These are phyloP conservation scores for Umbelopsis ramanniana DNA, from an alignment of 192 early-diverging fungal species.

Conservation along the genomic window DNA sequence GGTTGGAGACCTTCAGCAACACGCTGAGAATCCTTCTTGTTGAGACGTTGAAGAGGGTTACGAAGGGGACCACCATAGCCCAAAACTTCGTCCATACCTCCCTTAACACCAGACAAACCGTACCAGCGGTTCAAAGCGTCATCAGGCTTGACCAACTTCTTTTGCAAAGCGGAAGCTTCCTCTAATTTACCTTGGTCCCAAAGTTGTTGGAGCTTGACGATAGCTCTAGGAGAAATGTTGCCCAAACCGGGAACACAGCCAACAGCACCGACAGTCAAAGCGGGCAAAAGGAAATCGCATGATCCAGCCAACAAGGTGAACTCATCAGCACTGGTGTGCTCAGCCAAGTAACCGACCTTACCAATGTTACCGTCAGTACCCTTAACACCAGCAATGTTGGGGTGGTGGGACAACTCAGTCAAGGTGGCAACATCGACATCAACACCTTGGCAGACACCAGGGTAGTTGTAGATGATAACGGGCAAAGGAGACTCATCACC, in stretches of 20 bases:
- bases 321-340: constrained; percentile 33
- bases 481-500: constrained; percentile 43
- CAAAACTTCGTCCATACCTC: constrained; percentile 26
- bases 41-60: constrained; percentile 23
- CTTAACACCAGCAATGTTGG: constrained; percentile 44
- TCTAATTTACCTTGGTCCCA: constrained; percentile 32
- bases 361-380: constrained; percentile 47
- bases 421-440: constrained; percentile 30
- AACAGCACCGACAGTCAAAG: constrained; percentile 37
- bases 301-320: constrained; percentile 44
- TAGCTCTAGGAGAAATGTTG: constrained; percentile 30
- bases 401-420: constrained; percentile 29
- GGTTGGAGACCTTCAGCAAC: constrained; percentile 16
- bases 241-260: constrained; percentile 39
- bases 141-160: constrained; percentile 36
- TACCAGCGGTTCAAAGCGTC: constrained; percentile 40
- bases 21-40: constrained; percentile 16
- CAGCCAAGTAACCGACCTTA: constrained; percentile 40
- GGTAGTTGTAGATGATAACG: constrained; percentile 46
- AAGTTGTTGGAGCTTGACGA: constrained; percentile 30
- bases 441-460: constrained; percentile 43
- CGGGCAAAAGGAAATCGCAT: constrained; percentile 40
- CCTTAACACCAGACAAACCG: constrained; percentile 43
- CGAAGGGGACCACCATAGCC: constrained; percentile 35
- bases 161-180: constrained; percentile 37